Evolutionary conservation across 768 basidiomycete species (phyloP), one percentile per base, ranked within the genome.

Genomic region (Ramaria rubella): DNA sequence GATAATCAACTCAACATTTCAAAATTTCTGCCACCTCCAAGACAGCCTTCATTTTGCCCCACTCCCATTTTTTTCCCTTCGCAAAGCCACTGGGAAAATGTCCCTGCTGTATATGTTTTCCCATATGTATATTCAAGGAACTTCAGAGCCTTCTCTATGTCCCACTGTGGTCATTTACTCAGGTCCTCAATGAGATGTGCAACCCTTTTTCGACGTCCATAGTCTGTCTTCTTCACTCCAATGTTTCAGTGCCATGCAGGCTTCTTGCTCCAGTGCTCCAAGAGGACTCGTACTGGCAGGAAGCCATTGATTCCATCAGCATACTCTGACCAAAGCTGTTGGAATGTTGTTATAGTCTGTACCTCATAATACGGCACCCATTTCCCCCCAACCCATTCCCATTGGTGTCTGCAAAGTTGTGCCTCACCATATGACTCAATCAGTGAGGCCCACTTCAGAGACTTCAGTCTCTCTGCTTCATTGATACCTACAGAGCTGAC

Each of bases 301-400:
- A 52, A 36, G 0, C 68, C 68, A 36, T 69, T 61, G 23, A 70
- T 19, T 8, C 70, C 68, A 34, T 62, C 45, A 0, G 58, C 38
- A 33, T 64, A 61, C 40, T 72, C 70, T 19, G 56, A 57, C 68
- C 69, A 73, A 24, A 70, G 58, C 34, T 71, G 57, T 11, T 55
- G 31, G 38, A 72, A 54, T 0, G 53, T 23, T 15, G 40, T 21
- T 36, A 62, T 49, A 23, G 53, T 38, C 51, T 52, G 57, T 27
- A 62, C 65, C 5, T 30, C 17, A 33, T 70, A 71, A 31, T 58
- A 26, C 0, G 69, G 68, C 1, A 70, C 63, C 60, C 62, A 70
- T 17, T 68, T 62, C 23, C 63, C 60, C 5, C 57, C 51, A 6
- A 45, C 55, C 40, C 60, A 59, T 27, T 65, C 60, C 68, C 70